phyloP scores from a whole-genome alignment of 768 basidiomycete species.

The Termitomyces eurrhizus region DNA sequence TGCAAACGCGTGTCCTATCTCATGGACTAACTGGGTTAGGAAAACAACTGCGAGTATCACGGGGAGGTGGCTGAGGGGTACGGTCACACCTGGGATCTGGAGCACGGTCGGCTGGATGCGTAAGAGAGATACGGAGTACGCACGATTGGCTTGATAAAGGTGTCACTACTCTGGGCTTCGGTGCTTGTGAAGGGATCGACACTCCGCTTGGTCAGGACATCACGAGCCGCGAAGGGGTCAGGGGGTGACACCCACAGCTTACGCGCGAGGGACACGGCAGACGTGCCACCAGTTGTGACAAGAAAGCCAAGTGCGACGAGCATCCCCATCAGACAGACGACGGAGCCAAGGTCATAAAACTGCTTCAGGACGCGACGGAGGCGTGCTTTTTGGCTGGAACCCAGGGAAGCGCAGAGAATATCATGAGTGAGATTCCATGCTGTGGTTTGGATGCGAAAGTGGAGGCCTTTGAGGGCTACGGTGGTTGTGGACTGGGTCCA shows the following conservation, averaged over 20 bases:
- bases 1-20: conserved; percentile 73
- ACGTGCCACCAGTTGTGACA: conserved; percentile 27
- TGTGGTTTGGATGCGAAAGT: conserved; percentile 44
- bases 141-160: conserved; percentile 29
- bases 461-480: conserved; percentile 23
- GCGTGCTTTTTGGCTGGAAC: conserved; percentile 22
- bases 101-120: neutral
- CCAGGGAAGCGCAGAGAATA: conserved; percentile 31
- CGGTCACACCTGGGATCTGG: conserved; percentile 81
- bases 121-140: conserved; percentile 12
- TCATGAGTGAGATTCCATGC: conserved; percentile 50
- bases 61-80: conserved; percentile 70
- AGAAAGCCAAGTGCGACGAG: conserved; percentile 35
- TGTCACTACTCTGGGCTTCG: neutral
- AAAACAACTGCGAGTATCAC: conserved; percentile 60
- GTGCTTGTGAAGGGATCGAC: neutral
- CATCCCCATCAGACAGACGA: conserved; percentile 47
- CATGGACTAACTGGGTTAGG: conserved; percentile 69
- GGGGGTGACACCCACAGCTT: conserved; percentile 1
- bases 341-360: conserved; percentile 50
- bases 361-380: conserved; percentile 24
- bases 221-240: neutral
- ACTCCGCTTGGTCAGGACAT: conserved; percentile 8
- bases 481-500: conserved; percentile 20
- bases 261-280: conserved; percentile 11